Conservation (phyloP, 1,284 basidiomycete species). For the Termitomyces sp. region DNA sequence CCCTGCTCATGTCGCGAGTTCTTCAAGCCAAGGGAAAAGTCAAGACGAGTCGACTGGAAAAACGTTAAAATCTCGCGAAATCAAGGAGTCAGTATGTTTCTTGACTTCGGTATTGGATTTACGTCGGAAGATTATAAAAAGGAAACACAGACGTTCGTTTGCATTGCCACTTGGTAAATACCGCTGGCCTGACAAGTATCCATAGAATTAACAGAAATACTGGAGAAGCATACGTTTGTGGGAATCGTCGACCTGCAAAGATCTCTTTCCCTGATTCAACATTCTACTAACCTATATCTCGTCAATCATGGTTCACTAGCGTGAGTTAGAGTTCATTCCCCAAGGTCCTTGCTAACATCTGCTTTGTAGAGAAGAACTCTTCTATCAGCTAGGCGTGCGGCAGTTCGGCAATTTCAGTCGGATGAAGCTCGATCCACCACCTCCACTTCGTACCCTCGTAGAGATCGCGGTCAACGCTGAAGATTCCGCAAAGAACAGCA, state of each 20-base stretch:
- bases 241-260: conserved; percentile 82
- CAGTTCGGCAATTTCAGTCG: conserved; percentile 86
- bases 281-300: conserved; percentile 85
- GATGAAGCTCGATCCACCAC: conserved; percentile 80
- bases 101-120: conserved; percentile 77
- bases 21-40: conserved; percentile 15
- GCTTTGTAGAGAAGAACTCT: conserved; percentile 79
- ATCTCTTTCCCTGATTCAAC: conserved; percentile 81
- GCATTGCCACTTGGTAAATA: neutral
- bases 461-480: conserved; percentile 78
- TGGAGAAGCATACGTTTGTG: conserved; percentile 88
- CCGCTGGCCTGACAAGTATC: conserved; percentile 50
- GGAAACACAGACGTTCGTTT: conserved; percentile 65
- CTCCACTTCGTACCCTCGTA: conserved; percentile 67
- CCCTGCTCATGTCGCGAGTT: conserved; percentile 37
- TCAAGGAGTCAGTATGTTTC: conserved; percentile 76
- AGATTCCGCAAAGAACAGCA: conserved; percentile 44
- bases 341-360: conserved; percentile 6
- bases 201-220: conserved; percentile 75
- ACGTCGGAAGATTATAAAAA: conserved; percentile 54
- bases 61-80: conserved; percentile 41
- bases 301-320: conserved; percentile 81
- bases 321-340: conserved; percentile 43
- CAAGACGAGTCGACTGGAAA: conserved; percentile 13
- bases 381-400: conserved; percentile 89